Evolutionary conservation across 2,329 filamentous ascomycete genomes (phyloP), one percentile per base, ranked within the genome.

Genomic region (Penicillium sp.): DNA sequence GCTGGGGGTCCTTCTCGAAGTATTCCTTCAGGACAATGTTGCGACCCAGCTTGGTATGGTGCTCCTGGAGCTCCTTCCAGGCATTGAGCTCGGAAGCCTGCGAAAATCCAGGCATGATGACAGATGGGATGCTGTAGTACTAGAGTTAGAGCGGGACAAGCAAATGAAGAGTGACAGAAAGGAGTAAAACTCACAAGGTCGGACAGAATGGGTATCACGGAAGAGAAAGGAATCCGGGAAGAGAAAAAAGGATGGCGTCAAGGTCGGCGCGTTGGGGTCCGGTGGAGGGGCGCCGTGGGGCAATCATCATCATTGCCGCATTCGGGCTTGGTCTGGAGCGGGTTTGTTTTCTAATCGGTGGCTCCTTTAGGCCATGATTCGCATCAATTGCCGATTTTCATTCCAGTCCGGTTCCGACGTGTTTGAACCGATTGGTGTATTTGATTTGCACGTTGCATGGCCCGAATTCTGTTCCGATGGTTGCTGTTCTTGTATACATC

Each of bases 11-110:
- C 55, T 86, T 80, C 59, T 85, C 76, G 69, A 96, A 98, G 64
- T 86, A 85, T 51, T 94, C 84, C 73, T 94, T 95, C 51, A 96
- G 78, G 48, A 94, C 82, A 62, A 96, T 92, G 62, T 82, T 80
- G 72, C 89, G 89, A 60, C 87, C 89, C 32, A 92, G 78, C 48
- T 75, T 76, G 68, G 85, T 82, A 70, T 93, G 88, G 70, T 96
- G 89, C 59, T 85, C 76, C 71, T 94, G 85, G 61, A 98, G 87
- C 64, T 85, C 79, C 65, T 84, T 77, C 90, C 92, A 98, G 61
- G 87, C 82, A 56, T 80, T 74, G 55, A 95, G 82, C 48, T 87
- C 84, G 63, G 81, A 88, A 55, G 90, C 83, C 73, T 93, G 88
- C 55, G 85, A 55, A 47, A 65, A 65, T 52, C 54, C 56, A 44